These are phyloP conservation scores for Coemansia guatemalensis DNA, from an alignment of 192 early-diverging fungal species.

Conservation along the genomic window DNA sequence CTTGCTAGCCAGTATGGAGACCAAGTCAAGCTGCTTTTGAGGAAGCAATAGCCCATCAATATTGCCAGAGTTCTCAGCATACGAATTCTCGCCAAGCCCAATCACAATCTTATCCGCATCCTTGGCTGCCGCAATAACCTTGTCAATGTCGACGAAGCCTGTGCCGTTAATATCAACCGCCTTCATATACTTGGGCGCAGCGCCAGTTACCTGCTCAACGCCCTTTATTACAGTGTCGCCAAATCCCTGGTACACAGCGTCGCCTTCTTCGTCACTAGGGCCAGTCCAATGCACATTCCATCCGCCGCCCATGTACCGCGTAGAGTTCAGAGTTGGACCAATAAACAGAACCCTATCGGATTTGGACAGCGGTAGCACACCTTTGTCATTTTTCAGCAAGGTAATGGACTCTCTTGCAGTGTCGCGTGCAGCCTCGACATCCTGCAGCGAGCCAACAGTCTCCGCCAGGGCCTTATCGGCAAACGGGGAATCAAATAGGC, in stretches of 20 bases:
- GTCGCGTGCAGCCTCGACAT: conserved; percentile 52
- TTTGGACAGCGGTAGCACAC: conserved; percentile 49
- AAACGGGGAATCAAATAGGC: conserved; percentile 55
- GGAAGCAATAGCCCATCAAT: conserved; percentile 53
- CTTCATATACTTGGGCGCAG: conserved; percentile 17
- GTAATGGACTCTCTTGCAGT: conserved; percentile 59
- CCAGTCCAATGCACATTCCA: conserved; percentile 69
- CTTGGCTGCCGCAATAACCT: conserved; percentile 21
- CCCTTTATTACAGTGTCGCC: conserved; percentile 31
- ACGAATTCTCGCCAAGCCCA: conserved; percentile 59
- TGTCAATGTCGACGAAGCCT: conserved; percentile 47
- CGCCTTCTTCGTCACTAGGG: conserved; percentile 41
- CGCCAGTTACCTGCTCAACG: conserved; percentile 36
- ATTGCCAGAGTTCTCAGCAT: conserved; percentile 61
- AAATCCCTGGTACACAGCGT: conserved; percentile 45
- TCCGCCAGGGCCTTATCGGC: conserved; percentile 34
- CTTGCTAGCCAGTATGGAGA: conserved; percentile 18
- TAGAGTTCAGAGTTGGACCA: conserved; percentile 60
- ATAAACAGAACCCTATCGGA: conserved; percentile 55
- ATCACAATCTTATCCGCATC: conserved; percentile 57
- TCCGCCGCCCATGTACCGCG: conserved; percentile 57
- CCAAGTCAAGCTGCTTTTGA: conserved; percentile 51
- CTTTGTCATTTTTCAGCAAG: conserved; percentile 57
- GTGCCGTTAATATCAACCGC: conserved; percentile 57
- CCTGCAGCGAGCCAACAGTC: conserved; percentile 54